Evolutionary conservation across 2,329 filamentous ascomycete species (phyloP), one percentile per base, ranked within the genome.

Genomic region (Fusarium luffae): DNA sequence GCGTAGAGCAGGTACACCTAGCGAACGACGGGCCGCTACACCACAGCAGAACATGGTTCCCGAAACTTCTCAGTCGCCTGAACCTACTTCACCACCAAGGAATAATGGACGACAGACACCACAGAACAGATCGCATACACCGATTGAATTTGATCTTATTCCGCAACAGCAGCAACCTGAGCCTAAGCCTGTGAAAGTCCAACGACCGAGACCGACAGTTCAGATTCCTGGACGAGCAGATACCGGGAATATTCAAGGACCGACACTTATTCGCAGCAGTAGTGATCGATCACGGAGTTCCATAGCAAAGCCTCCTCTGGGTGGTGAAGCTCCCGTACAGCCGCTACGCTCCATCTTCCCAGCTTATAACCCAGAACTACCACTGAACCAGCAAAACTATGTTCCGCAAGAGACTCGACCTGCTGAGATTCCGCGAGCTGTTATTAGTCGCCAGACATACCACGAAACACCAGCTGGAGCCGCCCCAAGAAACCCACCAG

Each of bases 261-360:
- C 54, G 85, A 85, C 3, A 79, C 47, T 63, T 23, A 83, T 84
- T 13, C 81, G 85, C 50, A 82, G 79, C 63, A 81, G 81, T 50
- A 88, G 85, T 74, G 82, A 79, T 49, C 79, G 82, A 19, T 87
- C 86, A 2, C 81, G 85, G 56, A 86, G 80, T 75, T 90, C 87
- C 21, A 88, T 89, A 69, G 85, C 86, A 52, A 89, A 89, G 71
- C 78, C 82, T 25, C 86, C 85, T 18, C 73, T 85, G 6, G 75
- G 74, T 27, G 80, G 82, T 25, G 77, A 79, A 11, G 47, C 75
- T 23, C 66, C 77, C 46, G 76, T 76, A 52, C 77, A 68, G 63
- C 72, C 78, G 0, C 85, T 92, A 72, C 86, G 87, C 32, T 94
- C 92, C 25, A 93, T 94, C 73, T 94, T 94, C 73, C 92, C 92